phyloP scores from a whole-genome alignment of 2,329 filamentous ascomycete genomes.

The Microdochium paspali region DNA sequence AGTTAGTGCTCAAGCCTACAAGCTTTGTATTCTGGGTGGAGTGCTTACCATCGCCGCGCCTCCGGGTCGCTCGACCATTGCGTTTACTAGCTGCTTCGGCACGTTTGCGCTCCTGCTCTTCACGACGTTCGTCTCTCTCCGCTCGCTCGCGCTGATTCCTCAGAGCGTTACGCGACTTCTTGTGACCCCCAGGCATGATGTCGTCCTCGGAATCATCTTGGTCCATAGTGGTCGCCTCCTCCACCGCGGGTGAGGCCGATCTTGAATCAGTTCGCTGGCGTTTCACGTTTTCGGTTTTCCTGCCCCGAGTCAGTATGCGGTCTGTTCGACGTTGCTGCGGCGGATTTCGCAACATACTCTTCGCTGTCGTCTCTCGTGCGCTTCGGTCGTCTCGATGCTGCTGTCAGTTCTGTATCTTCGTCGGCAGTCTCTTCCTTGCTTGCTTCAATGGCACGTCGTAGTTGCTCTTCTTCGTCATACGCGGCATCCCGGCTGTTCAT shows the following conservation, averaged over 20 bases:
- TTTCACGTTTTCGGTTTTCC: conserved; percentile 64
- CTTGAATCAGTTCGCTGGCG: conserved; percentile 75
- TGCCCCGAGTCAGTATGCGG: conserved; percentile 24
- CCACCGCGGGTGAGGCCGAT: conserved; percentile 51
- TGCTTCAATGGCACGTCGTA: conserved; percentile 85
- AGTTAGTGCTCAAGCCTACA: too few relatives aligned
- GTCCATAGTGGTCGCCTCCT: conserved; percentile 34
- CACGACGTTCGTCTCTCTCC: conserved; percentile 63
- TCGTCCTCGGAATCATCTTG: conserved; percentile 68
- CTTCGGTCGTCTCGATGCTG: conserved; percentile 59
- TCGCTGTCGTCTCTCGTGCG: conserved; percentile 84
- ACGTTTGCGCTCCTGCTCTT: conserved; percentile 66
- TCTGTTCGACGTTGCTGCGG: conserved; percentile 7
- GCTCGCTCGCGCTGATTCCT: conserved; percentile 54
- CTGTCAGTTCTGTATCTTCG: conserved; percentile 37
- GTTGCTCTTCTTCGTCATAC: conserved; percentile 87
- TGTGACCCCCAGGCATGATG: conserved; percentile 33
- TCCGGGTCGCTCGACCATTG: conserved; percentile 72
- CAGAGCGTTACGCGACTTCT: conserved; percentile 49
- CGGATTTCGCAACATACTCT: conserved; percentile 56
- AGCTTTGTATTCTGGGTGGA: background rate
- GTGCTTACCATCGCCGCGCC: conserved; percentile 66
- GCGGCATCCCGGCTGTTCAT: conserved; percentile 96
- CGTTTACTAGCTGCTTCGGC: conserved; percentile 70
- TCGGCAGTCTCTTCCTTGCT: conserved; percentile 72